Conservation (phyloP, 2,329 filamentous ascomycete species). For the Ceratocystis huliohia region DNA sequence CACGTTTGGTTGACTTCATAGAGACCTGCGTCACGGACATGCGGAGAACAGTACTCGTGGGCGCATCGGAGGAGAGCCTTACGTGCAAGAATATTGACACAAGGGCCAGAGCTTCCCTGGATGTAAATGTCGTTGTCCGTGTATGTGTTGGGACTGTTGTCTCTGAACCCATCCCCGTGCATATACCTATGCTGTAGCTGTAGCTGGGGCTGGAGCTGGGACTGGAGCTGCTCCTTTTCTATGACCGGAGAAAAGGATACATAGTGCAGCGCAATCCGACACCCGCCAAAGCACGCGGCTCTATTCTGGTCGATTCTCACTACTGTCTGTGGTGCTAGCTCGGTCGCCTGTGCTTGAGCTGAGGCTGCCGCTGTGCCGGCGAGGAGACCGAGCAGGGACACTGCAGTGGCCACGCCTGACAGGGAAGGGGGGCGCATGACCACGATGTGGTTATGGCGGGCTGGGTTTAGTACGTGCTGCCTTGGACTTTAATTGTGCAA, state of each 20-base stretch:
- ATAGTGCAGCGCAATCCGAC: constrained; percentile 12
- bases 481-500: background rate
- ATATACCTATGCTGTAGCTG: background rate
- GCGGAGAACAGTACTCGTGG: constrained; percentile 28
- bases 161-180: background rate
- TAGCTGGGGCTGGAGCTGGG: background rate
- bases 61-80: constrained; percentile 27
- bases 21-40: constrained; percentile 24
- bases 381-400: background rate
- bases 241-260: background rate
- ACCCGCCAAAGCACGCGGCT: constrained; percentile 11
- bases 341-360: background rate
- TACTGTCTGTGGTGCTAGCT: background rate
- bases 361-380: constrained; percentile 1
- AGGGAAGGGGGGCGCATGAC: background rate
- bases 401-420: background rate
- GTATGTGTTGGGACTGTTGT: background rate
- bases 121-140: background rate
- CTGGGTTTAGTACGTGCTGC: background rate
- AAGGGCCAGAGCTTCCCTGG: background rate
- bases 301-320: background rate
- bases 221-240: background rate
- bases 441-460: background rate
- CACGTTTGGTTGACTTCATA: constrained; percentile 30
- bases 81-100: constrained; percentile 13